A percentile compares a stretch with the other conserved stretches of the same genome.
These are phyloP conservation scores for Colletotrichum theobromicola DNA, from an alignment of 2,329 filamentous ascomycete species.

Conservation along the genomic window DNA sequence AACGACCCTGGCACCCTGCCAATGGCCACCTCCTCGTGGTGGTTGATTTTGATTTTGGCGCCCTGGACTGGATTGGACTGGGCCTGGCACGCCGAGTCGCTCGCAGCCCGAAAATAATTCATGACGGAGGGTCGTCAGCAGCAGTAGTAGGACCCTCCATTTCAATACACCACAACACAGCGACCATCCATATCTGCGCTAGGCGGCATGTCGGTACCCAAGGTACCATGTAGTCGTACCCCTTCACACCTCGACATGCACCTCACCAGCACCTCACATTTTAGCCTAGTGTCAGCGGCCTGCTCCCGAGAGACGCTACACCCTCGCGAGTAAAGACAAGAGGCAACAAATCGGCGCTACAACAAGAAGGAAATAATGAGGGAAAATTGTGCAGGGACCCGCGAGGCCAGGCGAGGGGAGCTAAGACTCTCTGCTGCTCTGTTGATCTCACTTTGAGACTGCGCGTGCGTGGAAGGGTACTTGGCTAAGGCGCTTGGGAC, in stretches of 20 bases:
- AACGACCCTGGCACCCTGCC: neutral
- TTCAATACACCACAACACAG: neutral
- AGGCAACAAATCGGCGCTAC: neutral
- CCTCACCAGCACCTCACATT: neutral
- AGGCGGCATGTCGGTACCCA: neutral
- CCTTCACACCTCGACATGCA: neutral
- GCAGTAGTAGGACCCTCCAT: neutral
- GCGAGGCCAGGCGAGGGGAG: neutral
- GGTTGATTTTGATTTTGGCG: neutral
- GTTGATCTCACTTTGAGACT: neutral
- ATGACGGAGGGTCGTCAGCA: neutral
- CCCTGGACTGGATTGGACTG: neutral
- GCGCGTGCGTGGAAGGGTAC: neutral
- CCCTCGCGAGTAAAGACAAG: neutral
- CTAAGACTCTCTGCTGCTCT: neutral
- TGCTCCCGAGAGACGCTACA: neutral
- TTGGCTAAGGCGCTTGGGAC: neutral
- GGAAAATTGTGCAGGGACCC: neutral
- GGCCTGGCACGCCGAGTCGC: neutral
- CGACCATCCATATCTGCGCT: neutral
- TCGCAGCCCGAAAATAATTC: neutral
- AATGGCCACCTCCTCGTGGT: neutral
- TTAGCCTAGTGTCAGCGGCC: neutral
- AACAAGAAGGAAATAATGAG: neutral
- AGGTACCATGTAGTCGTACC: neutral